Evolutionary conservation across 2,329 filamentous ascomycete species (phyloP), one percentile per base, ranked within the genome.

Genomic region (Venturia nashicola): DNA sequence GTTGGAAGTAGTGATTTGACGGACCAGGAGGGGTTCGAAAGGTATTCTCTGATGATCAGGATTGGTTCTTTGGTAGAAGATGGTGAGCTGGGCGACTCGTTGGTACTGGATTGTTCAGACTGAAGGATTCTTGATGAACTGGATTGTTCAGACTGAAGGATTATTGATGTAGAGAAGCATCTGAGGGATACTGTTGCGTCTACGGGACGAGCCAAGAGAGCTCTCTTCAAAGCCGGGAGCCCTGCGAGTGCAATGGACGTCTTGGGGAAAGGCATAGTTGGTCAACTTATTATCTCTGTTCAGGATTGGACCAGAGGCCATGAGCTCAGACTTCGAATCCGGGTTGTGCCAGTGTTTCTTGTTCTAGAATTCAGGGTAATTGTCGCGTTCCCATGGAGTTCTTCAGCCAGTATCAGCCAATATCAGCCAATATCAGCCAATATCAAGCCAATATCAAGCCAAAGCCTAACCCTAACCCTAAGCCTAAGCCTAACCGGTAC

Each of bases 21-120:
- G 57, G 92, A 96, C 92, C 92, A 97, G 60, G 83, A 87, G 27
- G 92, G 91, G 65, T 82, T 81, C 18, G 57, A 61, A 12, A 65
- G 59, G n/a, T 36, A 48, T 20, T 40, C 34, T 36, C 27, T 23
- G n/a, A 65, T 57, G 46, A 42, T 42, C 20, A 64, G 57, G 32
- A 20, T 16, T 40, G 61, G 61, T 57, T 57, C 51, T n/a, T 20
- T 57, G 27, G 27, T 11, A 23, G 27, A 8, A 9, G 16, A 5
- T 8, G 27, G 2, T 2, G 32, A 18, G 18, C 51, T 54, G 51
- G 14, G 3, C 4, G 32, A 23, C 32, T 36, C 27, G 5, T 20
- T 11, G 2, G 14, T 36, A 5, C 11, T 1, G 7, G 51, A 11
- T 36, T 36, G 23, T 5, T 34, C 14, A 18, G 9, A 7, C 27